phyloP scores from a whole-genome alignment of 139 green algal genomes.

The Edaphochlamys debaryana region DNA sequence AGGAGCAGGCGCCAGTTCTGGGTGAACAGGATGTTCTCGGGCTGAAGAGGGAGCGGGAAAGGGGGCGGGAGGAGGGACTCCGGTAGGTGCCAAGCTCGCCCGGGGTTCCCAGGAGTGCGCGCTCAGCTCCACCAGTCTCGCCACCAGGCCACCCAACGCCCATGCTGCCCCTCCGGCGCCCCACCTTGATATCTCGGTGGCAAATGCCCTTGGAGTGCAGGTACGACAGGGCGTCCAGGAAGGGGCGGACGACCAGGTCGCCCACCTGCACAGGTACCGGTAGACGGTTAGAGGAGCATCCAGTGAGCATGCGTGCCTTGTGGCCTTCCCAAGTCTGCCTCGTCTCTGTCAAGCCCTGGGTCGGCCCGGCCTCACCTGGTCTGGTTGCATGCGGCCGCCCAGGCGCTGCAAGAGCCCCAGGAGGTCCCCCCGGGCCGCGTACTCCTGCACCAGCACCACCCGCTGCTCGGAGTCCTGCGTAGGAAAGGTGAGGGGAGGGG shows the following conservation, averaged over 20 bases:
- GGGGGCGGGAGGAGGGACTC: background rate
- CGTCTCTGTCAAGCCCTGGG: too few relatives aligned
- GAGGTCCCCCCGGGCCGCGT: constrained; percentile 42
- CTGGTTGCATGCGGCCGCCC: background rate
- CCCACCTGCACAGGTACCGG: constrained; percentile 20
- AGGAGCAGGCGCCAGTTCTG: background rate
- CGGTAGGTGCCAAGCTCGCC: too few relatives aligned
- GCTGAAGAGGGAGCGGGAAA: background rate
- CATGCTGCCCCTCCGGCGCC: background rate
- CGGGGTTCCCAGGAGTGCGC: too few relatives aligned
- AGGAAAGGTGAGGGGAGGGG: too few relatives aligned
- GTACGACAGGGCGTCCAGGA: constrained; percentile 47
- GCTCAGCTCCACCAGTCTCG: too few relatives aligned
- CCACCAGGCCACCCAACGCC: too few relatives aligned
- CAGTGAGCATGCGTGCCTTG: too few relatives aligned
- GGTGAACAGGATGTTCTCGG: constrained; percentile 1
- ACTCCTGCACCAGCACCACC: constrained; percentile 57
- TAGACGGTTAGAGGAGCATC: too few relatives aligned
- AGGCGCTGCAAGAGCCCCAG: constrained; percentile 38
- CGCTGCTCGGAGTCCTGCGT: background rate
- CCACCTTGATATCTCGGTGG: constrained; percentile 58
- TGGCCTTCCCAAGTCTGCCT: too few relatives aligned
- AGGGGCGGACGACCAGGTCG: constrained; percentile 45
- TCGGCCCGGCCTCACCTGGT: too few relatives aligned
- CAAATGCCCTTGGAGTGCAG: constrained; percentile 47